Conservation (phyloP, 208 protist species). For the Crithidia bombi region DNA sequence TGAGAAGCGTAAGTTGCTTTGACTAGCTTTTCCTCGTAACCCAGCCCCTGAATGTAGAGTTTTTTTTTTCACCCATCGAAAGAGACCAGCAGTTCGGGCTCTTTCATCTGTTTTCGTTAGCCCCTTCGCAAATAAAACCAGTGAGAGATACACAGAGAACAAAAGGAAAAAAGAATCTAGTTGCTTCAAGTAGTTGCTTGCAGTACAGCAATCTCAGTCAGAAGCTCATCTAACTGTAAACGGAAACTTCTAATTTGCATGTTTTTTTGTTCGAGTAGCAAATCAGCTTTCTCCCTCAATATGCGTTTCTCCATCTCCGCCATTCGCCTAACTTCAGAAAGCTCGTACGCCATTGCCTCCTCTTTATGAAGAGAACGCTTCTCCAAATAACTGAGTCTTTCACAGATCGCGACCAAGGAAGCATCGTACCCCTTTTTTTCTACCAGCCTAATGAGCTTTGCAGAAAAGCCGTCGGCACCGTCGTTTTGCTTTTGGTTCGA, state of each 20-base stretch:
- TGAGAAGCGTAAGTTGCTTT: not conserved
- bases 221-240: constrained; percentile 71
- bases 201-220: constrained; percentile 38
- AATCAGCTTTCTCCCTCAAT: constrained; percentile 58
- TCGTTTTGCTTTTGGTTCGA: constrained; percentile 16
- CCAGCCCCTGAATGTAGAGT: not conserved
- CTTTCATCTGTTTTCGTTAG: no score
- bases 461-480: constrained; percentile 12
- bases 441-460: constrained; percentile 21
- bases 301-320: constrained; percentile 70
- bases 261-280: constrained; percentile 84
- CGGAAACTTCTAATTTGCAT: constrained; percentile 81
- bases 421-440: constrained; percentile 32
- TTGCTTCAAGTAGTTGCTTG: constrained; percentile 27
- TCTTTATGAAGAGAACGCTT: constrained; percentile 59
- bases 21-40: not conserved
- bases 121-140: no score
- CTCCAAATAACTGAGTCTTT: constrained; percentile 74
- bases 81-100: no score
- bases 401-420: constrained; percentile 60
- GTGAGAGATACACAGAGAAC: constrained; percentile 9
- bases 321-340: constrained; percentile 62
- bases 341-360: constrained; percentile 53
- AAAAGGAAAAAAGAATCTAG: constrained; percentile 13
- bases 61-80: not conserved